A percentile compares a stretch with the other conserved stretches of the same genome.
phyloP scores from a whole-genome alignment of 345 rosid species.

The Moringa oleifera region DNA sequence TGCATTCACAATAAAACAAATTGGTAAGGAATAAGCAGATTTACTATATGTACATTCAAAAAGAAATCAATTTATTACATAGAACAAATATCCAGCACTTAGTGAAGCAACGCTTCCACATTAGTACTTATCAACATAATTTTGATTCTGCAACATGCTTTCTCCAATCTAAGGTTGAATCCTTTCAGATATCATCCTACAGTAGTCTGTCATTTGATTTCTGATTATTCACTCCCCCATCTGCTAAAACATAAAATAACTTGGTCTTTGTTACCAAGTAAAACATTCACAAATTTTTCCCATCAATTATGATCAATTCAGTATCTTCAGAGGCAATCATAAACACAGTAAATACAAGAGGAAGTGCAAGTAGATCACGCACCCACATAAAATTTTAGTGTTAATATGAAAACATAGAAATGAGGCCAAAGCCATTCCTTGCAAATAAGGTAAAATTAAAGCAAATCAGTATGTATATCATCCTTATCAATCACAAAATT shows the following conservation, averaged over 20 bases:
- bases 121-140: too few species aligned
- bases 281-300: neutral
- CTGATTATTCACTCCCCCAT: neutral
- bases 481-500: neutral
- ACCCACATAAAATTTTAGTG: neutral
- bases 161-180: neutral
- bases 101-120: too few species aligned
- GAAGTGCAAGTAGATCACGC: neutral
- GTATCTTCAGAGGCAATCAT: neutral
- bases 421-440: neutral
- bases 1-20: conserved; percentile 32
- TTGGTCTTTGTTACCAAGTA: neutral
- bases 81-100: neutral
- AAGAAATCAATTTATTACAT: neutral
- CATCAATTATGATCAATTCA: neutral
- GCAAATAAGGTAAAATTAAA: neutral
- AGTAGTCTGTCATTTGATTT: neutral
- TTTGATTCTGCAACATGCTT: neutral
- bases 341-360: neutral
- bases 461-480: neutral
- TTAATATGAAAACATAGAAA: neutral
- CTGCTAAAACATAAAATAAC: neutral
- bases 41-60: too few species aligned
- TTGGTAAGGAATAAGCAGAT: conserved; percentile 6
- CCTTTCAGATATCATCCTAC: neutral